Conservation (phyloP, 2,329 filamentous ascomycete species). For the Bipolaris cookei region DNA sequence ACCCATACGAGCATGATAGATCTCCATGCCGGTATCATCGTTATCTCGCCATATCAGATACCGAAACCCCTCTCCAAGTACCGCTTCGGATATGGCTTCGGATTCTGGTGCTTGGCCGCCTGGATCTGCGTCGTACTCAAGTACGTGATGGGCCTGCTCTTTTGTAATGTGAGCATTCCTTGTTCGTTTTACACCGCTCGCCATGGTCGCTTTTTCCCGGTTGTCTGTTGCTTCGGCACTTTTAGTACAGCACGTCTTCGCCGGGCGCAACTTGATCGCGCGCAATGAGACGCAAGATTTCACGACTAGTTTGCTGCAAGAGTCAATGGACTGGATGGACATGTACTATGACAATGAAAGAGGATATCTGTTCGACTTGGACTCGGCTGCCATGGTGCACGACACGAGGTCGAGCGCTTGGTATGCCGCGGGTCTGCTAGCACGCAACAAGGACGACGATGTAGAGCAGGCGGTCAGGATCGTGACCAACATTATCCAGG, state of each 20-base stretch:
- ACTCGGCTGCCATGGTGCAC: constrained; percentile 58
- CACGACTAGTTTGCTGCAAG: constrained; percentile 37
- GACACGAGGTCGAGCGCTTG: constrained; percentile 64
- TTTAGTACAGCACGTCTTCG: constrained; percentile 11
- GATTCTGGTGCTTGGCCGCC: constrained; percentile 5
- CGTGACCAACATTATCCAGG: constrained; percentile 60
- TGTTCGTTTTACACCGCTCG: background rate
- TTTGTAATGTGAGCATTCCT: background rate
- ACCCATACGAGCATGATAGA: background rate
- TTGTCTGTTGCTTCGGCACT: constrained; percentile 22
- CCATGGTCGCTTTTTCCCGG: constrained; percentile 17
- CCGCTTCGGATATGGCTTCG: constrained; percentile 3
- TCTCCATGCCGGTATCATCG: constrained; percentile 3
- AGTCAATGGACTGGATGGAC: constrained; percentile 64
- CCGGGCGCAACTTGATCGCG: constrained; percentile 10
- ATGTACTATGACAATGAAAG: constrained; percentile 59
- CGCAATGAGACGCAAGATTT: constrained; percentile 28
- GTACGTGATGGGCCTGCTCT: background rate
- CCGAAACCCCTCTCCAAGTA: constrained; percentile 10
- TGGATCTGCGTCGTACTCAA: background rate
- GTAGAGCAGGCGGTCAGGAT: constrained; percentile 60
- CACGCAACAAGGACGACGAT: constrained; percentile 60
- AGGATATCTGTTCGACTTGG: constrained; percentile 62
- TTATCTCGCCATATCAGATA: constrained; percentile 9
- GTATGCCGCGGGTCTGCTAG: constrained; percentile 65